These are phyloP conservation scores for Isoetes taiwanensis DNA, from an alignment of 75 land plant genomes.

Conservation along the genomic window DNA sequence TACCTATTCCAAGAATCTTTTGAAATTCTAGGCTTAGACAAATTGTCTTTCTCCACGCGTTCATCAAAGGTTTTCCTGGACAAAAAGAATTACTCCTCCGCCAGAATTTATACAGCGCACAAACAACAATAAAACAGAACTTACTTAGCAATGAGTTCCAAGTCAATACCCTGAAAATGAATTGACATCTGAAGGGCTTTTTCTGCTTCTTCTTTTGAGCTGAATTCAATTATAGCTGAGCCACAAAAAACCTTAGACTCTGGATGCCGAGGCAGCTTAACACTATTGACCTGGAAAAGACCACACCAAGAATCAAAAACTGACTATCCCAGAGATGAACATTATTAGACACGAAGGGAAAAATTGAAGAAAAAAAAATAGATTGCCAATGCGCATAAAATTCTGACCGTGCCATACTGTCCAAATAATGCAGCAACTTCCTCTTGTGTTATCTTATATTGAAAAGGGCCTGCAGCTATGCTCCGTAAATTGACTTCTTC, in stretches of 20 bases:
- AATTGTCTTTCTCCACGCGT: too few relatives aligned
- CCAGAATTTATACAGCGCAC: too few relatives aligned
- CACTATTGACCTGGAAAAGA: conserved; percentile 68
- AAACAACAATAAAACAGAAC: neutral
- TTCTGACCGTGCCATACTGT: conserved; percentile 48
- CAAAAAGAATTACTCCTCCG: too few relatives aligned
- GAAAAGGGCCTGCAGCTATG: conserved; percentile 70
- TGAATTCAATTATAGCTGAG: conserved; percentile 71
- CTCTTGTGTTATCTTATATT: conserved; percentile 46
- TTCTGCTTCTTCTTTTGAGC: conserved; percentile 64
- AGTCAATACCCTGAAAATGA: conserved; percentile 47
- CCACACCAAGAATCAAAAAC: neutral
- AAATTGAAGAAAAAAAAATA: neutral
- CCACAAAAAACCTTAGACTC: conserved; percentile 55
- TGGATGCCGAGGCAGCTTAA: conserved; percentile 72
- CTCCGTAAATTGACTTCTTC: conserved; percentile 76
- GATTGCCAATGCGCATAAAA: neutral
- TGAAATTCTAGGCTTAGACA: too few relatives aligned
- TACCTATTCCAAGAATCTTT: too few relatives aligned
- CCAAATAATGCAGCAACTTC: conserved; percentile 61
- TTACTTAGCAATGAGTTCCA: conserved; percentile 78
- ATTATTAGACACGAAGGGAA: neutral
- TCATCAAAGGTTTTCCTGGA: too few relatives aligned
- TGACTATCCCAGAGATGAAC: neutral
- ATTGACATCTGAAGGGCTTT: conserved; percentile 41